These are phyloP conservation scores for Coemansia sp. DNA, from an alignment of 192 early-diverging fungal species.

Conservation along the genomic window DNA sequence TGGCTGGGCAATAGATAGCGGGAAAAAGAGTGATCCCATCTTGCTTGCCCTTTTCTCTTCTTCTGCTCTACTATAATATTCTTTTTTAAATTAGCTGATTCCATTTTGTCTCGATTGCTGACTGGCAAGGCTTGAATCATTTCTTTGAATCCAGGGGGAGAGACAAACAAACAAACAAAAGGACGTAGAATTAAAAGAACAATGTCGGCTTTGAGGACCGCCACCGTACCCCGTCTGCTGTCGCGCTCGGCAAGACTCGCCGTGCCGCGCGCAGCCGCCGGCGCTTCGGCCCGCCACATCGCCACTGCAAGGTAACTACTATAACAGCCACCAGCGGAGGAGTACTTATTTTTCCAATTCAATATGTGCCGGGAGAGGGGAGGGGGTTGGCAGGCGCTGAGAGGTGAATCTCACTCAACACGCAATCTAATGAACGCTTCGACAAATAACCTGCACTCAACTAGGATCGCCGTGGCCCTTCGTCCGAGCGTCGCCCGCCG, in stretches of 20 bases:
- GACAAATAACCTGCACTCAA: too few relatives aligned
- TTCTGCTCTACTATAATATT: not conserved
- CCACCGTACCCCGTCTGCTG: constrained; percentile 39
- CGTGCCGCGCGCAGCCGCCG: constrained; percentile 30
- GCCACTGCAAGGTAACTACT: constrained; percentile 35
- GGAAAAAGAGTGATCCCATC: too few relatives aligned
- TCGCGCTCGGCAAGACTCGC: constrained; percentile 49
- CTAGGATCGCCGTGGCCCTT: constrained; percentile 6
- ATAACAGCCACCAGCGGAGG: too few relatives aligned
- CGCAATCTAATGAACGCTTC: too few relatives aligned
- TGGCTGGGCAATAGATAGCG: too few relatives aligned
- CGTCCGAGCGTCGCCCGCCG: constrained; percentile 24
- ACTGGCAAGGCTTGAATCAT: not conserved
- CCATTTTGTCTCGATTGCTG: constrained; percentile 4
- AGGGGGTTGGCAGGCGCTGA: too few relatives aligned
- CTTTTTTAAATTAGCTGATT: not conserved
- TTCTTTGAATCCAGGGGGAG: not conserved
- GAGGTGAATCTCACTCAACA: too few relatives aligned
- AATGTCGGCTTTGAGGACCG: constrained; percentile 44
- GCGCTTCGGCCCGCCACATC: constrained; percentile 42
- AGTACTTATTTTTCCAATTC: too few relatives aligned
- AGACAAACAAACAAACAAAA: too few relatives aligned
- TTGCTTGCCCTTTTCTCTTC: too few relatives aligned
- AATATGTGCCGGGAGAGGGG: too few relatives aligned
- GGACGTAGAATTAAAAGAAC: not conserved